Evolutionary conservation across 768 basidiomycete genomes (phyloP).

Genomic region (Collybiopsis confluens): DNA sequence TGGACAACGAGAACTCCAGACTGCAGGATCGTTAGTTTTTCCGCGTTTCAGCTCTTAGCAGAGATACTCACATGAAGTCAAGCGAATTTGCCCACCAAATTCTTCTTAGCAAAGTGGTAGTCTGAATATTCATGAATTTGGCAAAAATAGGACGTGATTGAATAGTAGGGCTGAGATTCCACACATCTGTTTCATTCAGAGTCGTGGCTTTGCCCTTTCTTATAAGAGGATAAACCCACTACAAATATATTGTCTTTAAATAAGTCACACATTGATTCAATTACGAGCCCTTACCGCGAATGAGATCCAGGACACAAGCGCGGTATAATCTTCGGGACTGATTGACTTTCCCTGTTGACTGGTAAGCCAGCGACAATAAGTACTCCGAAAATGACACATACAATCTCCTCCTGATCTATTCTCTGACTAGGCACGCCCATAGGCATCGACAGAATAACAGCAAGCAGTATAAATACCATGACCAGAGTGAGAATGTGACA

Average conservation of each 20-base stretch:
- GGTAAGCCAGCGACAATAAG: background rate
- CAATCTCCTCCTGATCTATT: constrained; percentile 56
- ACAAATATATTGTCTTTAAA: no score
- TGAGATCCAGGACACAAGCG: constrained; percentile 67
- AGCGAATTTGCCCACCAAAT: constrained; percentile 42
- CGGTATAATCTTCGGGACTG: constrained; percentile 75
- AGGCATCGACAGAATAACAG: constrained; percentile 57
- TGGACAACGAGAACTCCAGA: constrained; percentile 64
- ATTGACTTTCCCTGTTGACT: constrained; percentile 42
- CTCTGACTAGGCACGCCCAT: constrained; percentile 54
- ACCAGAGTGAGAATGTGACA: constrained; percentile 38
- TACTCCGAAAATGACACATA: constrained; percentile 26
- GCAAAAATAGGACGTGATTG: constrained; percentile 63
- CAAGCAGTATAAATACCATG: constrained; percentile 37
- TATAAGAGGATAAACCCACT: constrained; percentile 67
- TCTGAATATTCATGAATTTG: constrained; percentile 38
- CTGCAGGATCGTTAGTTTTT: constrained; percentile 21
- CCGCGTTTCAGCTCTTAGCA: background rate
- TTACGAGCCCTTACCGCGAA: constrained; percentile 41
- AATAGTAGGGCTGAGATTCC: constrained; percentile 63
- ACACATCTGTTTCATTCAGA: constrained; percentile 68
- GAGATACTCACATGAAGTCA: constrained; percentile 36
- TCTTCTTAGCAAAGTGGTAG: constrained; percentile 36
- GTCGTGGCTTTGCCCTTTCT: constrained; percentile 48
- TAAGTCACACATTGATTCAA: no score